Base-by-base conservation (phyloP, 768 basidiomycete genomes). In the Termitomyces sp. region DNA sequence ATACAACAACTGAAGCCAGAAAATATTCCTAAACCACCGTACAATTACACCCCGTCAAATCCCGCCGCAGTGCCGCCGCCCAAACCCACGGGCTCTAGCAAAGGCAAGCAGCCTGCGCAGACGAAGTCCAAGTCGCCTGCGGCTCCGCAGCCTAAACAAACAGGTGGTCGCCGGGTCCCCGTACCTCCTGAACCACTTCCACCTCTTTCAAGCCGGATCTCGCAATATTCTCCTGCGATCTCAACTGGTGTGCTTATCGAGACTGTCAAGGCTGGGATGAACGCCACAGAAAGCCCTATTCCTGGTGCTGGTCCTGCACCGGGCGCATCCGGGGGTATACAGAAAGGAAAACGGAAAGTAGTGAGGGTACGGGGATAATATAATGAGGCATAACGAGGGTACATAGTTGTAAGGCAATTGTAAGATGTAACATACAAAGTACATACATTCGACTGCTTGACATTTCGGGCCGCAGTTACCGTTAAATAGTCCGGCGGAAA, bases 201-300 rank as follows among this genome's bases (percentile, higher is more conserved):
- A 1, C 76, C 85, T 18, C 74, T 95, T 24, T 79, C 87, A 16
- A 85, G 77, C 62, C 82, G 94, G 36, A 77, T 93, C 20, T 92
- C 91, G 8, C 78, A 86, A 2, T 92, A 92, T 65, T 91, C 90
- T 1, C 93, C 92, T 8, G 82, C 87, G 9, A 73, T 92, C 9
- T 82, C 87, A 36, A 79, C 85, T 0, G 92, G 92, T 6, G 82
- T 93, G 44, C 79, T 94, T 34, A 77, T 96, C 36, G 88, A 93
- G 39, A 84, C 91, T 0, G 81, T 94, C 39, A 94, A 93, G 70
- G 89, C 92, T 0, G 92, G 92, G 1, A 86, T 94, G 83, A 90
- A 79, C 64, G 80, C 86, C 32, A 83, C 86, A 55, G 79, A 79
- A 52, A 76, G 71, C 59, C 76, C 77, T 43, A 71, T 76, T 14